phyloP scores from a whole-genome alignment of 2,329 filamentous ascomycete genomes.

The Sporothrix inflata region DNA sequence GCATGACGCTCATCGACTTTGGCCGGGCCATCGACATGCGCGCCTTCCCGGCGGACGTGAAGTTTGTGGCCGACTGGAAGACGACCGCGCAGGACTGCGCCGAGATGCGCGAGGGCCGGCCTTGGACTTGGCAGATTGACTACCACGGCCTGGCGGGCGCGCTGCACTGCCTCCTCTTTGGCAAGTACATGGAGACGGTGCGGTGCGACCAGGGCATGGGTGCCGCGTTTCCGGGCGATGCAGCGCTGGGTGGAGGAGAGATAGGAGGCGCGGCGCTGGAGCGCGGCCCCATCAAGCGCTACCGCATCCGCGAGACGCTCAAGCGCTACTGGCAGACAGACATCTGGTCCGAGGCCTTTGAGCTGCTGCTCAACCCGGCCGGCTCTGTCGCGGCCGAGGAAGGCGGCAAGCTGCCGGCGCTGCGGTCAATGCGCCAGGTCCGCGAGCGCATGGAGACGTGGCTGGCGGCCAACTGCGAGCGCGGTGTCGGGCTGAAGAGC shows the following conservation, averaged over 20 bases:
- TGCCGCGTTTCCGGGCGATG: conserved; percentile 38
- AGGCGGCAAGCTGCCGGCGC: conserved; percentile 69
- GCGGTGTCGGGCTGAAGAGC: conserved; percentile 73
- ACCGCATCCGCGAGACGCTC: conserved; percentile 77
- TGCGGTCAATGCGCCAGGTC: conserved; percentile 68
- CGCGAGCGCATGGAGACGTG: conserved; percentile 82
- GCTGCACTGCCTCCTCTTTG: conserved; percentile 86
- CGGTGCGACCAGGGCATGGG: conserved; percentile 47
- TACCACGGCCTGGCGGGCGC: conserved; percentile 91
- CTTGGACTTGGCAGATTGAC: conserved; percentile 98
- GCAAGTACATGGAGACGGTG: conserved; percentile 87
- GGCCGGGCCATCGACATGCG: conserved; percentile 93
- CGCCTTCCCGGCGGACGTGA: conserved; percentile 73
- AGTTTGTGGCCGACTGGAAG: conserved; percentile 96
- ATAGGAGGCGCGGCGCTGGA: conserved; percentile 34
- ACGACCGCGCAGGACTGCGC: conserved; percentile 84
- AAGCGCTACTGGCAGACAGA: conserved; percentile 98
- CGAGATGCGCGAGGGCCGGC: conserved; percentile 90
- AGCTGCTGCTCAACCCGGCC: conserved; percentile 81
- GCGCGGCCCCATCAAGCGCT: conserved; percentile 63
- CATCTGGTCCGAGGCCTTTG: conserved; percentile 82
- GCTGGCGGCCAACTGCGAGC: conserved; percentile 80
- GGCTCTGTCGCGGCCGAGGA: conserved; percentile 62
- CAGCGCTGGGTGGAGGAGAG: conserved; percentile 41
- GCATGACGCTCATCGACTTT: conserved; percentile 89